A percentile compares a stretch with the other conserved stretches of the same genome.
Evolutionary conservation across 1,139 yeast species (phyloP).

Genomic region (Candida dubliniensis): DNA sequence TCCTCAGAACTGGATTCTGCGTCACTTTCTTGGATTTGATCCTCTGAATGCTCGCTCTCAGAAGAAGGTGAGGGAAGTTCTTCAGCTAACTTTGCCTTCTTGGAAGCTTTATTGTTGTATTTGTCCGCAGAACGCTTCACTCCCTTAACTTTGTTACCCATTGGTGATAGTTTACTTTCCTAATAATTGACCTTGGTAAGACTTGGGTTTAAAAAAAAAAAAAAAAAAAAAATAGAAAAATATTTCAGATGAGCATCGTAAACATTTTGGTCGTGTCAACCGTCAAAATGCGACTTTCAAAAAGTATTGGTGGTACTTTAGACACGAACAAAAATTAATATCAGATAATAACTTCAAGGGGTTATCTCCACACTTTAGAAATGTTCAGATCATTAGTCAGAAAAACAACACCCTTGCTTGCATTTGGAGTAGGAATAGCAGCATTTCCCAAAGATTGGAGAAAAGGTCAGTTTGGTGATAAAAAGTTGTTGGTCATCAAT

Average conservation of each 20-base stretch:
- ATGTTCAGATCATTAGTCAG: conserved; percentile 29
- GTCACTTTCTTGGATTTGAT: conserved; percentile 7
- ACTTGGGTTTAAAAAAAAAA: background rate
- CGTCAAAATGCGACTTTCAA: background rate
- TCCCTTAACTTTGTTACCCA: conserved; percentile 21
- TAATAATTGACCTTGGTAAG: background rate
- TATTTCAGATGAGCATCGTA: conserved; percentile 7
- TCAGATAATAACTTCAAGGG: background rate
- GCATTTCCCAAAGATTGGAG: conserved; percentile 45
- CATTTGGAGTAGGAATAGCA: conserved; percentile 50
- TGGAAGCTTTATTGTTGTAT: conserved; percentile 17
- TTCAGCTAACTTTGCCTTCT: conserved; percentile 28
- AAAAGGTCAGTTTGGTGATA: conserved; percentile 19
- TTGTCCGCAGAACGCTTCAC: conserved; percentile 32
- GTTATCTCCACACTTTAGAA: background rate
- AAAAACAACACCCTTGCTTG: conserved; percentile 34
- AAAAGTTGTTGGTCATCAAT: conserved; percentile 29
- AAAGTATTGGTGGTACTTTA: no score
- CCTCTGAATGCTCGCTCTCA: conserved; percentile 14
- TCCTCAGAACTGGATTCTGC: conserved; percentile 4
- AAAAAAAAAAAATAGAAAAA: conserved; percentile 1
- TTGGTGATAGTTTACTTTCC: conserved; percentile 13
- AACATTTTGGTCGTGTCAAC: background rate
- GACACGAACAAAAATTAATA: background rate
- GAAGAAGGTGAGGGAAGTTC: conserved; percentile 19